A percentile compares a stretch with the other conserved stretches of the same genome.
Evolutionary conservation across 2,329 filamentous ascomycete genomes (phyloP).

Genomic region (Alternaria angustiovoidea): DNA sequence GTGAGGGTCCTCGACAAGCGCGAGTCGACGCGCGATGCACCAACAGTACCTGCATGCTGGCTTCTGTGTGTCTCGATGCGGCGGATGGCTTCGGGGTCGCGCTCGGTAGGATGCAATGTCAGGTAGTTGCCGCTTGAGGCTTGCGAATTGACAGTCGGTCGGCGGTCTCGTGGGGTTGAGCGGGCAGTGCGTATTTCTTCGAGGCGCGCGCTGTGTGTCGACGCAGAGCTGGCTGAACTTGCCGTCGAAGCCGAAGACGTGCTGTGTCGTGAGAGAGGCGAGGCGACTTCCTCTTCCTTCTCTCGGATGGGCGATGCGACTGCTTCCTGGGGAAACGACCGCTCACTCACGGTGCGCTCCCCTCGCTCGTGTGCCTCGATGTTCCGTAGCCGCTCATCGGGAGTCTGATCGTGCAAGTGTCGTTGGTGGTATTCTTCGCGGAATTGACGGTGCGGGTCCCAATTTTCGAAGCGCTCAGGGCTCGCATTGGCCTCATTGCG

Average conservation of each 20-base stretch:
- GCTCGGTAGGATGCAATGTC: conserved; percentile 58
- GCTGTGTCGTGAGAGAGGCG: conserved; percentile 34
- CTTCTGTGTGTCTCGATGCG: conserved; percentile 76
- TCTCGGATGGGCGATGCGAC: conserved; percentile 17
- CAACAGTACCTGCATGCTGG: conserved; percentile 76
- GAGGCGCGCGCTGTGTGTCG: conserved; percentile 28
- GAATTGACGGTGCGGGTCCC: conserved; percentile 42
- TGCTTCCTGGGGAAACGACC: conserved; percentile 7
- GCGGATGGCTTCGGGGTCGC: conserved; percentile 73
- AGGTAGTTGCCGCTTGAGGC: conserved; percentile 31
- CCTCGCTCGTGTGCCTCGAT: conserved; percentile 12
- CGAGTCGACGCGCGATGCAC: conserved; percentile 53
- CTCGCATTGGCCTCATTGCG: conserved; percentile 41
- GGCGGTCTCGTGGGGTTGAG: conserved; percentile 25
- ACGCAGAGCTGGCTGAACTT: conserved; percentile 26
- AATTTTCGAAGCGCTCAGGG: conserved; percentile 36
- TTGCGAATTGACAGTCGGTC: conserved; percentile 30
- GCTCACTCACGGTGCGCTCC: conserved; percentile 16
- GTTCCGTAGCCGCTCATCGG: conserved; percentile 16
- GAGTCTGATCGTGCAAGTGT: conserved; percentile 30
- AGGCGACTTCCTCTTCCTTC: conserved; percentile 31
- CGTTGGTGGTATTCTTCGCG: conserved; percentile 33
- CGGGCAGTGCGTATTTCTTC: conserved; percentile 42
- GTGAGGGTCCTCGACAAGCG: conserved; percentile 54
- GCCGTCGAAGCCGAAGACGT: conserved; percentile 31